Conservation (phyloP, 2,329 filamentous ascomycete species). For the Talaromyces marneffei region DNA sequence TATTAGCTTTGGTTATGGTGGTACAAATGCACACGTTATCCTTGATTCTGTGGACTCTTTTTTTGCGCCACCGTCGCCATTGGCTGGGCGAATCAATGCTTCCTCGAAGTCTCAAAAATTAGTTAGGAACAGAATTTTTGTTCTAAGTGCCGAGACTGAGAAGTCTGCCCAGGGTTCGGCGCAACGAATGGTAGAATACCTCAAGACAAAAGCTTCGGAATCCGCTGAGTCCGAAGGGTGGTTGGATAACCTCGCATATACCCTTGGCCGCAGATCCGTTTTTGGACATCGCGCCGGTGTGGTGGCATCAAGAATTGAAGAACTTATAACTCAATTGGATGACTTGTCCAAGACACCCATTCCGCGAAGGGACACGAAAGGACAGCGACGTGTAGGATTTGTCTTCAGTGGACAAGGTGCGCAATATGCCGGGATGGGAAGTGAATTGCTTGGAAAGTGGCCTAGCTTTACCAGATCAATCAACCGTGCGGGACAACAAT, state of each 20-base stretch:
- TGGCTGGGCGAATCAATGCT: neutral
- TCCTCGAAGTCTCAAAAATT: neutral
- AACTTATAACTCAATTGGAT: neutral
- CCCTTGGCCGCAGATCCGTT: neutral
- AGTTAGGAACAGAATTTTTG: neutral
- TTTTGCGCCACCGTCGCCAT: neutral
- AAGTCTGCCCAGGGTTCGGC: neutral
- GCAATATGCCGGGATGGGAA: conserved; percentile 32
- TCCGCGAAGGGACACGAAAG: neutral
- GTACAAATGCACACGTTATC: conserved; percentile 30
- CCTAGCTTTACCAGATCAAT: conserved; percentile 2
- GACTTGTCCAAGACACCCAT: conserved; percentile 13
- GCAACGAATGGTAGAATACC: neutral
- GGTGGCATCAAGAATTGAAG: neutral
- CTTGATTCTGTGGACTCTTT: conserved; percentile 16
- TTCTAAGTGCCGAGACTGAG: neutral
- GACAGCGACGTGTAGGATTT: conserved; percentile 17
- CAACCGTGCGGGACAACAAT: neutral
- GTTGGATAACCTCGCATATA: neutral
- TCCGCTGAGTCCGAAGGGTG: neutral
- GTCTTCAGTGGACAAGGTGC: conserved; percentile 16
- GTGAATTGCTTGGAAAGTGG: conserved; percentile 22
- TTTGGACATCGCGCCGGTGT: neutral
- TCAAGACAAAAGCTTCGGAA: neutral
- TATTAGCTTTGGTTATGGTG: conserved; percentile 38